Percentiles rank a stretch among this genome's conserved stretches.
Conservation (phyloP, 495 filamentous ascomycete species). For the Penicillium odoratum region DNA sequence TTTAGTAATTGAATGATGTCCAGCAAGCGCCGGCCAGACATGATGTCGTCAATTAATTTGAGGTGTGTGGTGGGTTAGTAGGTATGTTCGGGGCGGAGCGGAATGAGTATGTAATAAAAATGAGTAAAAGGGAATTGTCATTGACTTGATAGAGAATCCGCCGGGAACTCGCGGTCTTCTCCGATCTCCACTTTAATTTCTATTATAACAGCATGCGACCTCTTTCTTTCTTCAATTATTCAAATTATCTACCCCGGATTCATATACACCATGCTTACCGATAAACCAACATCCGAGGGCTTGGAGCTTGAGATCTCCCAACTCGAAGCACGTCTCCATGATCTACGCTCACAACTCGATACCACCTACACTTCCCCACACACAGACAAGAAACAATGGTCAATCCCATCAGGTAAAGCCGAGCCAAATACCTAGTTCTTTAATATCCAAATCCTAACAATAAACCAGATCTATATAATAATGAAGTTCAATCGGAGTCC, state of each 20-base stretch:
- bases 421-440: too few species aligned
- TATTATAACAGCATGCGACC: neutral
- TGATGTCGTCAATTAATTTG: slow-evolving; percentile 26
- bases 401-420: slow-evolving; percentile 11
- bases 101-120: slow-evolving; percentile 16
- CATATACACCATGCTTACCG: slow-evolving; percentile 15
- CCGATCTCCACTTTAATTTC: slow-evolving; percentile 18
- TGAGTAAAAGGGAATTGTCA: slow-evolving; percentile 15
- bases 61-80: slow-evolving; percentile 1
- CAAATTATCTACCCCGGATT: slow-evolving; percentile 8
- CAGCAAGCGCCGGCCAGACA: slow-evolving; percentile 71
- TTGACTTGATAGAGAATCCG: slow-evolving; percentile 18
- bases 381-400: slow-evolving; percentile 20
- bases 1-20: slow-evolving; percentile 77
- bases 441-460: slow-evolving; percentile 1
- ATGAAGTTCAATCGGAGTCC: slow-evolving; percentile 14
- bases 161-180: slow-evolving; percentile 19
- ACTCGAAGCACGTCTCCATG: slow-evolving; percentile 26
- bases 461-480: slow-evolving; percentile 7
- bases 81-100: slow-evolving; percentile 12
- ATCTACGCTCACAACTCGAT: slow-evolving; percentile 25
- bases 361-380: slow-evolving; percentile 25
- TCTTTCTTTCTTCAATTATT: slow-evolving; percentile 3
- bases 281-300: slow-evolving; percentile 8
- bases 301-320: slow-evolving; percentile 23